Evolutionary conservation across 176 grass and related monocot species (phyloP), one percentile per base, ranked within the genome.

Genomic region (Paspalum vaginatum): DNA sequence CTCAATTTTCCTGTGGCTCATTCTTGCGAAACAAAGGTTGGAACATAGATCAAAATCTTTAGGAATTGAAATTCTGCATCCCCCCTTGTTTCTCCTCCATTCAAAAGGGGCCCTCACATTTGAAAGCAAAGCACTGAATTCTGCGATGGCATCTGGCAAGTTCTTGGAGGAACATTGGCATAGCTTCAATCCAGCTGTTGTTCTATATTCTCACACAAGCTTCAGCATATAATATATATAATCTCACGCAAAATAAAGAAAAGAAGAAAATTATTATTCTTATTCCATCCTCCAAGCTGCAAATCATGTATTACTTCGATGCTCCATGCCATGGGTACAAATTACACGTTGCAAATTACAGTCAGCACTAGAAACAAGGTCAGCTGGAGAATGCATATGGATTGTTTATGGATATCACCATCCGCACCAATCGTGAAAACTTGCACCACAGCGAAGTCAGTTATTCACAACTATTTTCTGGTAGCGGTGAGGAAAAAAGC

Each of bases 391-490:
- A 53, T 2, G 50, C 15, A 17, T 53, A 53, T 59, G 20, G 53
- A n/a, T 56, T 56, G 20, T 6, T 52, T 52, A 52, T 52, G 50
- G 17, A 3, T 55, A 55, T n/a, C 17, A 55, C n/a, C n/a, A n/a
- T n/a, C n/a, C n/a, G n/a, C 38, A 79, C 7, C 22, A 65, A 58
- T 43, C 48, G 14, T 57, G 22, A 76, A 65, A 78, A 20, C 9
- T 53, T 22, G 46, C 40, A 65, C 5, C 11, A 72, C n/a, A 22
- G 26, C 47, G 62, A 4, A 16, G 27, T 43, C 18, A 66, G 49
- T 78, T 88, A 64, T 62, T 61, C 38, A 72, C 44, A 13, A 27
- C 64, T 5, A 62, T 18, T 79, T 37, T 41, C 42, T 4, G 63
- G 38, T 32, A 32, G 57, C 4, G 3, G 42, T 5, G 40, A 15